Base-by-base conservation (phyloP, 306 rosid genomes). In the Trifolium pratense region DNA sequence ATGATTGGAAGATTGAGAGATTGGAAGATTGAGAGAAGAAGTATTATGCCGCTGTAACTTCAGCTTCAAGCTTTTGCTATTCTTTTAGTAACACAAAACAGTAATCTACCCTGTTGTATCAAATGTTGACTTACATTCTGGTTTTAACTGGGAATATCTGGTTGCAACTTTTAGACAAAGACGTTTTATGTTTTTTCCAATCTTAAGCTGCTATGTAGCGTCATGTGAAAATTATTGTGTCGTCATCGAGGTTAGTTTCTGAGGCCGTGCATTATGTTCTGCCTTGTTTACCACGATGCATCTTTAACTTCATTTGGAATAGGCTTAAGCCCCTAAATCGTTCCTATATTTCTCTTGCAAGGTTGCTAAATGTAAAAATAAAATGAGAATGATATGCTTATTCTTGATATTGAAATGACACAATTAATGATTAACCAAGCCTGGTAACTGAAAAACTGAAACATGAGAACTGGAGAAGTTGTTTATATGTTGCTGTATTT, bases 361-460 rank as follows among this genome's bases (percentile, higher is more conserved):
- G 78, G 74, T 56, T 74, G 61, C 37, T 29, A 52, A 58, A 6
- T 75, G 62, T 55, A 70, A 25, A 56, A 16, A 49, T 25, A 17
- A 66, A 37, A 63, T 6, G 64, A 34, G 34, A 75, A 49, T 17
- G 17, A 6, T 0, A 16, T 14, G 37, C 29, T 17, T 70, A 48
- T 26, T 60, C 53, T 49, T 58, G 52, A 71, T 46, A 25, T 37
- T 76, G 64, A 15, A 66, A 71, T 67, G 56, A 39, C 59, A 16
- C 66, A 9, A 32, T n/a, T 25, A 10, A 20, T 16, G 15, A 20
- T 13, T 14, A 66, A 32, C 29, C 32, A n/a, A 75, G 52, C 39
- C 32, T 59, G 57, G 58, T 53, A 63, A 11, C 55, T 68, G 42
- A 36, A 40, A 58, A 60, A 40, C 17, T 51, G 61, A 18, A 46